Evolutionary conservation across 805 yeast species (phyloP), one percentile per base, ranked within the genome.

Genomic region (Blastobotrys terrestris): DNA sequence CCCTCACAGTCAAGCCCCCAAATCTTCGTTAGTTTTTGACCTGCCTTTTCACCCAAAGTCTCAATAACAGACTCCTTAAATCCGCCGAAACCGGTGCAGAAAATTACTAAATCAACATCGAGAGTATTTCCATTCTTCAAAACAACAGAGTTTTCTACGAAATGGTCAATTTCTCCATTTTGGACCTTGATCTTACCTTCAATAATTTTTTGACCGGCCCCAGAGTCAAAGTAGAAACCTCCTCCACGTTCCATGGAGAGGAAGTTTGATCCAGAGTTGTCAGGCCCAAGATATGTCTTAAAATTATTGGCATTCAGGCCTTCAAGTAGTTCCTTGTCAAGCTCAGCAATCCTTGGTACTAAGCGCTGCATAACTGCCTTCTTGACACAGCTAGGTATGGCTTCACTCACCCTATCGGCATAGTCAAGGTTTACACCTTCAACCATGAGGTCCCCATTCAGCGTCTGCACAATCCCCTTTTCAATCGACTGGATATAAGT

Each of bases 1-100:
- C 77, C 78, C 58, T 74, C 77, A 2, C 68, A 66, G 57, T 74
- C 76, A 39, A 72, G 59, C n/a, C 72, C 72, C 78, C 78, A 74
- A 16, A 73, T 68, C 19, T 26, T 41, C 22, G 69, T 66, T 56
- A 74, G 60, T 48, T 63, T 61, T 26, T 60, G 58, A n/a, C 73
- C 72, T 44, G 70, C 67, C 39, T 67, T 59, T 14, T 65, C 65
- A 21, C 77, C 76, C 53, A 73, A 70, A 20, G 71, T 60, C 52
- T 65, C 66, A 44, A 62, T 58, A 13, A 74, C 75, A 26, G 76
- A 71, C 40, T 72, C 76, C 59, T 60, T 68, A 72, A 72, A 71
- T 55, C 72, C 72, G 19, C 74, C 66, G 53, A 70, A 74, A 2
- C 78, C 77, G 13, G 78, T 74, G 3, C 77, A 77, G 56, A 73